Percentiles rank a stretch among this genome's conserved stretches.
Evolutionary conservation across 2,329 filamentous ascomycete genomes (phyloP).

Genomic region (Paraconiothyrium brasiliense): DNA sequence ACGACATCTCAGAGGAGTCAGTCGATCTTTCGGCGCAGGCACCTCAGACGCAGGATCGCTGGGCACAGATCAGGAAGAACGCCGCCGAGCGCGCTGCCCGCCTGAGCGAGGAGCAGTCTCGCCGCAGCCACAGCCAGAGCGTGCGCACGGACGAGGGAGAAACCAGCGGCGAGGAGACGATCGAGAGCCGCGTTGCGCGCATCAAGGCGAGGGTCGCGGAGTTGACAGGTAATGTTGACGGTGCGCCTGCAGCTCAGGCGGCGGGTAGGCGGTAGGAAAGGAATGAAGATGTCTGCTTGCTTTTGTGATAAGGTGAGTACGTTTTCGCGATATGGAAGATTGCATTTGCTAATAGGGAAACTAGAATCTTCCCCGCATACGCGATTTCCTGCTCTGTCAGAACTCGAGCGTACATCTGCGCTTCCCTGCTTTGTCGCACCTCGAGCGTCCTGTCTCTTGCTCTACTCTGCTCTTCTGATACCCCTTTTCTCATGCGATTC

Average conservation of each 20-base stretch:
- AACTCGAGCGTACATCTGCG: not conserved
- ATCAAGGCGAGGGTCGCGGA: conserved; percentile 98
- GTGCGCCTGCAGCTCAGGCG: conserved; percentile 27
- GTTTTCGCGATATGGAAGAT: not conserved
- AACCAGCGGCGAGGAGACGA: conserved; percentile 95
- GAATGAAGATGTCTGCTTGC: conserved; percentile 12
- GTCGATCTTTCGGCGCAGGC: conserved; percentile 51
- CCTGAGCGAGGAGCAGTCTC: conserved; percentile 71
- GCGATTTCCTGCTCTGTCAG: not conserved
- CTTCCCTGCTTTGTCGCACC: conserved; percentile 17
- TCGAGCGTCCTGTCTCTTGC: conserved; percentile 21
- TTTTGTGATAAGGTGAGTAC: conserved; percentile 29
- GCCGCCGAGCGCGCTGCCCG: conserved; percentile 81
- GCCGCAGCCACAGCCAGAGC: conserved; percentile 63
- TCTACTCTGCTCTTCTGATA: conserved; percentile 37
- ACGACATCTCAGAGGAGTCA: conserved; percentile 54
- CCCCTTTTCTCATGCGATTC: conserved; percentile 29
- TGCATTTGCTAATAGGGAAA: no score
- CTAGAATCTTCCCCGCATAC: no score
- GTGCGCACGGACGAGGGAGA: conserved; percentile 80
- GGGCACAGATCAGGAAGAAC: conserved; percentile 96
- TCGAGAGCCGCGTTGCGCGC: conserved; percentile 93
- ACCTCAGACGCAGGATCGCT: conserved; percentile 72
- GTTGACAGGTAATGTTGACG: conserved; percentile 71
- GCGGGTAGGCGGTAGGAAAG: conserved; percentile 26